Evolutionary conservation across 2,329 filamentous ascomycete genomes (phyloP).

Genomic region (Alternaria infectoria): DNA sequence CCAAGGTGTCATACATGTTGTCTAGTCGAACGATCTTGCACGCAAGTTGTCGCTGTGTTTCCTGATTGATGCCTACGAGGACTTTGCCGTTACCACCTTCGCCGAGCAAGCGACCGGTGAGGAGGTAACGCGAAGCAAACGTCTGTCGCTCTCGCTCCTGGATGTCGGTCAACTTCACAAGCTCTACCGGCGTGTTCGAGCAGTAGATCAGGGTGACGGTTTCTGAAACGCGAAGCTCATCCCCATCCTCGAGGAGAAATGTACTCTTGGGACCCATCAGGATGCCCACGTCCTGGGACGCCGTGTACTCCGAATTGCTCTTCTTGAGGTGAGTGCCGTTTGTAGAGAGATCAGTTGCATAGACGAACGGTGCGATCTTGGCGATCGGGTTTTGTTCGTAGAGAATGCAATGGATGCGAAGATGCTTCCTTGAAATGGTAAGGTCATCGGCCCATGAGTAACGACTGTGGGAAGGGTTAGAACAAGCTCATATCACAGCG

Average conservation of each 20-base stretch:
- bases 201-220: conserved; percentile 37
- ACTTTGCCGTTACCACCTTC: conserved; percentile 62
- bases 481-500: conserved; percentile 9
- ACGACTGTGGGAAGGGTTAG: conserved; percentile 31
- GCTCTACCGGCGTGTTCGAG: conserved; percentile 8
- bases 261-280: conserved; percentile 44
- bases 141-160: conserved; percentile 48
- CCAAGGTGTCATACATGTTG: conserved; percentile 19
- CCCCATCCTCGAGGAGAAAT: conserved; percentile 53
- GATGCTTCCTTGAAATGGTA: conserved; percentile 54
- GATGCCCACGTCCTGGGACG: conserved; percentile 31
- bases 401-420: conserved; percentile 55
- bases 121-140: conserved; percentile 57
- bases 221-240: conserved; percentile 47
- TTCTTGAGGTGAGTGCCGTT: conserved; percentile 52
- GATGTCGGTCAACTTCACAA: conserved; percentile 19
- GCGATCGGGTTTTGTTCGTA: conserved; percentile 50
- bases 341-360: conserved; percentile 54
- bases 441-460: conserved; percentile 39
- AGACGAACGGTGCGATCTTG: conserved; percentile 54
- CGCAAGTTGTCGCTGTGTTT: conserved; percentile 65
- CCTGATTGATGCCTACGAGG: conserved; percentile 60
- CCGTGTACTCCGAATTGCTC: conserved; percentile 24
- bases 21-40: conserved; percentile 70
- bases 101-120: conserved; percentile 61